These are phyloP conservation scores for Colletotrichum lini DNA, from an alignment of 2,329 filamentous ascomycete species.

Conservation along the genomic window DNA sequence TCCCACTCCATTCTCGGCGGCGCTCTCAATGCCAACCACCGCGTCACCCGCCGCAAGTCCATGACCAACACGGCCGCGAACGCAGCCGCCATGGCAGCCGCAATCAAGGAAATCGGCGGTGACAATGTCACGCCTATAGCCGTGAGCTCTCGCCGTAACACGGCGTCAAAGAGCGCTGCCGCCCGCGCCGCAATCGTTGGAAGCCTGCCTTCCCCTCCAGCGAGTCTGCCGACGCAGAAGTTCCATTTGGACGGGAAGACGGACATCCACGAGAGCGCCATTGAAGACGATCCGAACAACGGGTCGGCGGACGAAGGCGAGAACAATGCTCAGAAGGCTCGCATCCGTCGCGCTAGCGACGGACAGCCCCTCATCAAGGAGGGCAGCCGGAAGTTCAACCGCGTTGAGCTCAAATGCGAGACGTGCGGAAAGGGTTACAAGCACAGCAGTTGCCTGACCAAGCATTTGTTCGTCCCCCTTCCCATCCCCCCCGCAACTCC, in stretches of 20 bases:
- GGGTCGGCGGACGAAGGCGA: constrained; percentile 70
- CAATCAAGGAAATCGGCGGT: constrained; percentile 76
- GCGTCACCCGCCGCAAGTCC: constrained; percentile 94
- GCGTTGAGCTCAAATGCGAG: constrained; percentile 92
- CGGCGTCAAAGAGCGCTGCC: constrained; percentile 75
- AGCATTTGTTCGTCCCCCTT: constrained; percentile 97
- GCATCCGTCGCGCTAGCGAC: constrained; percentile 81
- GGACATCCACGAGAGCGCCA: constrained; percentile 70
- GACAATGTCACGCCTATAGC: constrained; percentile 70
- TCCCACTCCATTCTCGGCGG: constrained; percentile 85
- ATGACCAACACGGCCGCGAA: constrained; percentile 83
- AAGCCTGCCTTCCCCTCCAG: constrained; percentile 75
- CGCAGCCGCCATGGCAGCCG: constrained; percentile 81
- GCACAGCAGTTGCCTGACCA: constrained; percentile 99
- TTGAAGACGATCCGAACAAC: constrained; percentile 77
- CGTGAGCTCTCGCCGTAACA: constrained; percentile 73
- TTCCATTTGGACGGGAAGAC: constrained; percentile 66
- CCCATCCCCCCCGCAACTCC: constrained; percentile 59
- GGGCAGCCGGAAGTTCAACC: constrained; percentile 85
- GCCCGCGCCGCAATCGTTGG: constrained; percentile 67
- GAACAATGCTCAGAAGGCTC: constrained; percentile 61
- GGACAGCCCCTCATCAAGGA: constrained; percentile 86
- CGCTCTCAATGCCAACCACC: constrained; percentile 84
- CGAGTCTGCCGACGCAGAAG: constrained; percentile 75
- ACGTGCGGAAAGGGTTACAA: constrained; percentile 99